Conservation (phyloP, 2,329 filamentous ascomycete genomes). For the Huntiella moniliformis region DNA sequence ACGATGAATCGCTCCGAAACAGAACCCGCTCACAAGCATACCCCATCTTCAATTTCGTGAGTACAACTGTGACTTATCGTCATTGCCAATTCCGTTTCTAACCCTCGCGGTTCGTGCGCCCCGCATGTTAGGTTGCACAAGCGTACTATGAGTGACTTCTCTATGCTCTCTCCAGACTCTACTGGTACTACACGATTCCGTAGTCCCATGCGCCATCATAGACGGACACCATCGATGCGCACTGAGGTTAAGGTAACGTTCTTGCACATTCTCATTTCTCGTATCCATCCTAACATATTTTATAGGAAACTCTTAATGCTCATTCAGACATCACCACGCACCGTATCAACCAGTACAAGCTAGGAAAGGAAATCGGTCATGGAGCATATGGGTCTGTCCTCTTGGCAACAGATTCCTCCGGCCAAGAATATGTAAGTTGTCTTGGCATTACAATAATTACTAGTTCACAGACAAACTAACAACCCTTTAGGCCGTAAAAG, state of each 20-base stretch:
- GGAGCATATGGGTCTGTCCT: slow-evolving; percentile 93
- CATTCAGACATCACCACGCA: slow-evolving; percentile 75
- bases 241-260: slow-evolving; percentile 34
- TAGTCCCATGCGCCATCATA: slow-evolving; percentile 39
- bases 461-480: slow-evolving; percentile 9
- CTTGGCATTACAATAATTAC: background rate
- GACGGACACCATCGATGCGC: slow-evolving; percentile 36
- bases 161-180: slow-evolving; percentile 9
- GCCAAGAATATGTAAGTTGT: slow-evolving; percentile 67
- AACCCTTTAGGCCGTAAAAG: slow-evolving; percentile 62
- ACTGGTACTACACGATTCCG: slow-evolving; percentile 6
- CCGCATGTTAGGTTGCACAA: slow-evolving; percentile 6
- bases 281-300: background rate
- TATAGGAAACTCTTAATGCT: slow-evolving; percentile 77
- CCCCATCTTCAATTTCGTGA: slow-evolving; percentile 3
- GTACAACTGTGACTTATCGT: background rate
- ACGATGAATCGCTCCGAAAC: slow-evolving; percentile 4
- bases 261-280: background rate
- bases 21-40: background rate
- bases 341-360: slow-evolving; percentile 84
- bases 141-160: slow-evolving; percentile 9
- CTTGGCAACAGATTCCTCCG: slow-evolving; percentile 74
- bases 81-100: background rate
- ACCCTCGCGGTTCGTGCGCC: background rate
- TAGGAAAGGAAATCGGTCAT: slow-evolving; percentile 88